These are phyloP conservation scores for Hypericum androsaemum DNA, from an alignment of 345 rosid species.

Conservation along the genomic window DNA sequence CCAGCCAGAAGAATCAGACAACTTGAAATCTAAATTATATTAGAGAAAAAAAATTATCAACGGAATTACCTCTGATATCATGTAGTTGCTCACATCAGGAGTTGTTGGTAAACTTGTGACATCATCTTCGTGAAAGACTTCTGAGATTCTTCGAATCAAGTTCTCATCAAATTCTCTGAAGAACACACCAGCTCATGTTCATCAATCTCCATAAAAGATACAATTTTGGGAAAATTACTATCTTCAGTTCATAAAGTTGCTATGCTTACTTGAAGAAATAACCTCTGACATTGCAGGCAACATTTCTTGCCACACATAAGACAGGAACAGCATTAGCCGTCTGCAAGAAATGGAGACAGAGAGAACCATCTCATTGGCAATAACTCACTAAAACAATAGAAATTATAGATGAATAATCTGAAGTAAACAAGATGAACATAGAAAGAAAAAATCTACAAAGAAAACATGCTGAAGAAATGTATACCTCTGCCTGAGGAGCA, in stretches of 20 bases:
- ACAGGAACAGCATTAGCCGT: conserved; percentile 74
- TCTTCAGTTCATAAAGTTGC: conserved; percentile 10
- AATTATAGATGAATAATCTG: conserved; percentile 10
- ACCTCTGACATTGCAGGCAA: conserved; percentile 98
- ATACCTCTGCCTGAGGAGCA: conserved; percentile 98
- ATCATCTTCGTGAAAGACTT: conserved; percentile 80
- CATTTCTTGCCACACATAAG: conserved; percentile 97
- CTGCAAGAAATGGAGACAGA: conserved; percentile 24
- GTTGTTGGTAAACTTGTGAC: conserved; percentile 60
- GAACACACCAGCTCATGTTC: conserved; percentile 12
- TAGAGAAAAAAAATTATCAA: conserved; percentile 8
- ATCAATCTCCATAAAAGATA: not conserved
- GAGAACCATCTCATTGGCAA: too few species aligned
- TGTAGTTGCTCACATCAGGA: conserved; percentile 92
- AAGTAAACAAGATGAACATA: conserved; percentile 6
- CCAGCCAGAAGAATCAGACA: conserved; percentile 18
- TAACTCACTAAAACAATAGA: conserved; percentile 1
- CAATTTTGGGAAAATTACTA: conserved; percentile 3
- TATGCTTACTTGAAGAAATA: conserved; percentile 80
- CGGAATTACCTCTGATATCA: conserved; percentile 70
- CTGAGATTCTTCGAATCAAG: conserved; percentile 60
- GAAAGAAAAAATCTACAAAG: conserved; percentile 1
- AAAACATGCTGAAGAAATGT: conserved; percentile 11
- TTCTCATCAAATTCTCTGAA: conserved; percentile 94
- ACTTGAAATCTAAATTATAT: conserved; percentile 3